Evolutionary conservation across 2,329 filamentous ascomycete species (phyloP).

Genomic region (Curvularia hawaiiensis): DNA sequence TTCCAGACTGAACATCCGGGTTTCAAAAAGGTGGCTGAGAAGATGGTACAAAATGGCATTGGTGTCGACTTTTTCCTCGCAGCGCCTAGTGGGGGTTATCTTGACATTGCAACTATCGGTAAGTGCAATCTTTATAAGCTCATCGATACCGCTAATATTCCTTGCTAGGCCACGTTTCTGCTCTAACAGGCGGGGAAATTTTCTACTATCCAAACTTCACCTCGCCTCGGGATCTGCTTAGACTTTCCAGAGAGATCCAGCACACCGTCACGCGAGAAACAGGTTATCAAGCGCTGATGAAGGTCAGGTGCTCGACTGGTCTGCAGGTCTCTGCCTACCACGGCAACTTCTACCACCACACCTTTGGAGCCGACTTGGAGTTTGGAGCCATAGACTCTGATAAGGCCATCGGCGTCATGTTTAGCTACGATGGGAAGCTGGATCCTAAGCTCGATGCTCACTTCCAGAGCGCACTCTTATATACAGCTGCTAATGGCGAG

Average conservation of each 20-base stretch:
- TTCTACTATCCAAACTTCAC: conserved; percentile 99
- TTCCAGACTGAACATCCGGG: conserved; percentile 87
- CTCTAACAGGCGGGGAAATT: conserved; percentile 89
- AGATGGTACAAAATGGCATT: conserved; percentile 84
- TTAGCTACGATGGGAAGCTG: conserved; percentile 96
- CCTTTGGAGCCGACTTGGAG: conserved; percentile 91
- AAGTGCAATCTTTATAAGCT: conserved; percentile 32
- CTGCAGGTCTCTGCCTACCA: conserved; percentile 93
- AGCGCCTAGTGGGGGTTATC: conserved; percentile 85
- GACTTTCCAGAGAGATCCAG: conserved; percentile 81
- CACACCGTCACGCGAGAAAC: conserved; percentile 89
- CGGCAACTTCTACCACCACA: conserved; percentile 95
- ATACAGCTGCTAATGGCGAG: conserved; percentile 89
- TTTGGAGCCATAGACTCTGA: conserved; percentile 92
- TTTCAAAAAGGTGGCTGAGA: conserved; percentile 85
- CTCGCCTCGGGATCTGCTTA: conserved; percentile 80
- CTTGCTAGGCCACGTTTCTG: conserved; percentile 73
- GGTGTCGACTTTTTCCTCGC: conserved; percentile 95
- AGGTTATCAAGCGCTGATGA: conserved; percentile 95
- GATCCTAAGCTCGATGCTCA: conserved; percentile 95
- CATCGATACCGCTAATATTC: conserved; percentile 8
- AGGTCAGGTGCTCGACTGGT: conserved; percentile 96
- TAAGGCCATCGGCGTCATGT: conserved; percentile 89
- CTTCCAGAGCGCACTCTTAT: conserved; percentile 93
- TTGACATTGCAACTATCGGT: conserved; percentile 92